Conservation (phyloP, 176 grass and related monocot species). For the Paspalum vaginatum region DNA sequence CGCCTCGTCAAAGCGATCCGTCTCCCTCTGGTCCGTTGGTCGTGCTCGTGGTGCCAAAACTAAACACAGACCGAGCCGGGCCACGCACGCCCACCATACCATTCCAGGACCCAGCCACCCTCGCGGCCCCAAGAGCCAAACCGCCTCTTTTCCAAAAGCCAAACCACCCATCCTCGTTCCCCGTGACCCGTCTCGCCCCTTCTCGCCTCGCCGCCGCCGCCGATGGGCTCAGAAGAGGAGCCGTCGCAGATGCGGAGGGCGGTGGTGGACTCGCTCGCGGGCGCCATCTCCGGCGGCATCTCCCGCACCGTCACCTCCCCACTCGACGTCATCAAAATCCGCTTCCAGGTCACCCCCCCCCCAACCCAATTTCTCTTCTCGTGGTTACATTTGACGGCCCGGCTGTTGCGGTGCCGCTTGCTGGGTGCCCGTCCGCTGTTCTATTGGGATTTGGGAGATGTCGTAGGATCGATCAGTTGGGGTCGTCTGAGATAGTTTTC, state of each 20-base stretch:
- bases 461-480: not conserved
- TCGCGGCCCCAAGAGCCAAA: slow-evolving; percentile 31
- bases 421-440: not conserved
- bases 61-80: not conserved
- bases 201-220: not conserved
- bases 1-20: not conserved
- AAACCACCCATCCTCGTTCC: not conserved
- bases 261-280: slow-evolving; percentile 71
- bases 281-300: slow-evolving; percentile 88
- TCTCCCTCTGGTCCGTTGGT: too few species aligned
- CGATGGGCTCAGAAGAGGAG: slow-evolving; percentile 44
- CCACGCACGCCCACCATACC: not conserved
- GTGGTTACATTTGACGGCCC: not conserved
- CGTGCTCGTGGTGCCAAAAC: not conserved
- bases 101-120: not conserved
- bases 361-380: not conserved
- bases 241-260: slow-evolving; percentile 73
- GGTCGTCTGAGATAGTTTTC: not conserved
- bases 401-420: not conserved
- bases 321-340: slow-evolving; percentile 97
- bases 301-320: slow-evolving; percentile 93
- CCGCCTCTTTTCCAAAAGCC: slow-evolving; percentile 34
- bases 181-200: not conserved
- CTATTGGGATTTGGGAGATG: not conserved
- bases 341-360: slow-evolving; percentile 72